Base-by-base conservation (phyloP, 2,329 filamentous ascomycete species). In the Daldinia sp. region DNA sequence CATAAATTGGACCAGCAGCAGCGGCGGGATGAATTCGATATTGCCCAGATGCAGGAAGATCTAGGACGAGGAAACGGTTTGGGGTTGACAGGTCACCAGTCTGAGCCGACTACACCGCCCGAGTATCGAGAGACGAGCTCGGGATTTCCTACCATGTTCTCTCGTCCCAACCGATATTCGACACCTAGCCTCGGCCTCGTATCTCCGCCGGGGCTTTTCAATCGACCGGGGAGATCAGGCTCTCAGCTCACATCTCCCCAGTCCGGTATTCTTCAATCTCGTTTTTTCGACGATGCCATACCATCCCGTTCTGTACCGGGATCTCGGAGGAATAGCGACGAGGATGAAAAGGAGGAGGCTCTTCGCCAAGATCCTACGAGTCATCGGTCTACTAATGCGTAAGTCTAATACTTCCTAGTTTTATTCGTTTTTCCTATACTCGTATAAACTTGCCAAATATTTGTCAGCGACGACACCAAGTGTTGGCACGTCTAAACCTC, bases 51-150 rank as follows among this genome's bases (percentile, higher is more conserved):
- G 83, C 91, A 94, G 76, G 90, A 93, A 74, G 92, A 96, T 74
- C 86, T 97, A 64, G 85, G 85, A 46, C 84, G 87, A 71, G 85
- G 86, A 65, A 82, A 80, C 73, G 78, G 73, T 75, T 83, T 81
- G 65, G 78, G 85, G 75, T 81, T 85, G 69, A 85, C 89, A 68
- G 92, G 92, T 60, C 92, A 94, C 75, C 93, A 97, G 78, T 97
- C 93, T 74, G 95, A 98, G 82, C 96, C 96, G 15, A 98, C 96
- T 1, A 99, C 96, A 23, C 96, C 96, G 23, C 96, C 96, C 35
- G 96, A 98, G 80, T 95, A 96, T 79, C 91, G 90, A 74, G 93
- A 97, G 72, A 89, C 82, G 12, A 80, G 80, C 65, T 84, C 88
- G 69, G 91, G 90, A 48, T 95, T 97, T 76, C 90, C 92, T 63